phyloP scores from a whole-genome alignment of 108 stramenopile species.

The Pseudonitzschia delicatissima region DNA sequence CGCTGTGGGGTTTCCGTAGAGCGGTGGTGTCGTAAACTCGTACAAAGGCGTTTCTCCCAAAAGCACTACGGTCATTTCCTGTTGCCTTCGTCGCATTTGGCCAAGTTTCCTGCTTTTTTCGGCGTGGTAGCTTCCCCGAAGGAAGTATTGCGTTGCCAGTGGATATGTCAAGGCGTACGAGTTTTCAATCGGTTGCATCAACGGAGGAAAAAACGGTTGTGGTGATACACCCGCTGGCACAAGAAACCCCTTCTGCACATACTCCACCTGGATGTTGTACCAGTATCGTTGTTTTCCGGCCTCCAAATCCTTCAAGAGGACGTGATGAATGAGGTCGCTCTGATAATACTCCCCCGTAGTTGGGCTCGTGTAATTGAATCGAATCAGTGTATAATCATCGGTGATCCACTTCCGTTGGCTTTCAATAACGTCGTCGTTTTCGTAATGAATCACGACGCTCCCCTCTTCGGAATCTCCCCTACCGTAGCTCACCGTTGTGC shows the following conservation, averaged over 20 bases:
- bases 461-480: slow-evolving; percentile 19
- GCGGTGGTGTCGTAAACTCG: slow-evolving; percentile 38
- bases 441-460: not conserved
- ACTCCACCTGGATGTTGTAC: slow-evolving; percentile 36
- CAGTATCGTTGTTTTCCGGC: slow-evolving; percentile 34
- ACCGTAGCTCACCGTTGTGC: slow-evolving; percentile 29
- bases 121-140: not conserved
- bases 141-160: not conserved
- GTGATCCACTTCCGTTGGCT: too few species aligned
- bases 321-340: slow-evolving; percentile 49
- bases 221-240: not conserved
- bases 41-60: slow-evolving; percentile 20
- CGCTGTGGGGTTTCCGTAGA: slow-evolving; percentile 32
- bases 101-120: too few species aligned
- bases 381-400: slow-evolving; percentile 2
- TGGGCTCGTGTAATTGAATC: slow-evolving; percentile 17
- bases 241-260: not conserved
- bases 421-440: not conserved
- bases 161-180: not conserved
- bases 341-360: slow-evolving; percentile 18
- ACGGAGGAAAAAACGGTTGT: not conserved
- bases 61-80: not conserved
- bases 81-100: too few species aligned
- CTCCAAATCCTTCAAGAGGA: slow-evolving; percentile 32
- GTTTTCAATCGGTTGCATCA: not conserved